Evolutionary conservation across 495 filamentous ascomycete genomes (phyloP).

Genomic region (Daldinia childiae): DNA sequence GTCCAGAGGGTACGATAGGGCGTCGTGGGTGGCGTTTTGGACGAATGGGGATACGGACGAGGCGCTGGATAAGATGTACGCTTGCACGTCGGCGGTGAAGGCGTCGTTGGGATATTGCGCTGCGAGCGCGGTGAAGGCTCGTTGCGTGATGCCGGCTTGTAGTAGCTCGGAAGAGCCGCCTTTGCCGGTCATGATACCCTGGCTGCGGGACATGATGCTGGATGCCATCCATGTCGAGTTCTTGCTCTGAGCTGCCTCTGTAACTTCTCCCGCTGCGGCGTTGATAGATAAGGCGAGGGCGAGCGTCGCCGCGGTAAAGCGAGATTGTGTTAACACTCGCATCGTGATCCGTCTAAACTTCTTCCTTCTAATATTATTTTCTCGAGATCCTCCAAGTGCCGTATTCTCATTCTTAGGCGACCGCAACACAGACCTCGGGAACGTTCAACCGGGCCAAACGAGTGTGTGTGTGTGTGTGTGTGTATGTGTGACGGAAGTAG

Average conservation of each 20-base stretch:
- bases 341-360: slow-evolving; percentile 3
- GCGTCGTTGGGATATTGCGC: slow-evolving; percentile 43
- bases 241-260: not conserved
- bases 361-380: not conserved
- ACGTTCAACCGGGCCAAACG: slow-evolving; percentile 3
- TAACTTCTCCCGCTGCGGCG: slow-evolving; percentile 8
- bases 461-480: slow-evolving; percentile 4
- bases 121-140: slow-evolving; percentile 47
- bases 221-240: slow-evolving; percentile 58
- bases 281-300: slow-evolving; percentile 25
- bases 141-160: slow-evolving; percentile 54
- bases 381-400: not conserved
- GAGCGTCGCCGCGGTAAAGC: slow-evolving; percentile 9
- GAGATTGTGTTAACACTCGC: slow-evolving; percentile 16
- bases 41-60: slow-evolving; percentile 44
- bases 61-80: slow-evolving; percentile 43
- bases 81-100: slow-evolving; percentile 30
- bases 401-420: slow-evolving; percentile 2
- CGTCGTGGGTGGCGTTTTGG: slow-evolving; percentile 49
- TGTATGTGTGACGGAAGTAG: not conserved
- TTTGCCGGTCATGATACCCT: slow-evolving; percentile 50
- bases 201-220: slow-evolving; percentile 55
- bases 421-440: slow-evolving; percentile 6
- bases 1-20: slow-evolving; percentile 51
- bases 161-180: slow-evolving; percentile 50